Evolutionary conservation across 1,284 basidiomycete species (phyloP), one percentile per base, ranked within the genome.

Genomic region (Sporisorium iseilematis-ciliati): DNA sequence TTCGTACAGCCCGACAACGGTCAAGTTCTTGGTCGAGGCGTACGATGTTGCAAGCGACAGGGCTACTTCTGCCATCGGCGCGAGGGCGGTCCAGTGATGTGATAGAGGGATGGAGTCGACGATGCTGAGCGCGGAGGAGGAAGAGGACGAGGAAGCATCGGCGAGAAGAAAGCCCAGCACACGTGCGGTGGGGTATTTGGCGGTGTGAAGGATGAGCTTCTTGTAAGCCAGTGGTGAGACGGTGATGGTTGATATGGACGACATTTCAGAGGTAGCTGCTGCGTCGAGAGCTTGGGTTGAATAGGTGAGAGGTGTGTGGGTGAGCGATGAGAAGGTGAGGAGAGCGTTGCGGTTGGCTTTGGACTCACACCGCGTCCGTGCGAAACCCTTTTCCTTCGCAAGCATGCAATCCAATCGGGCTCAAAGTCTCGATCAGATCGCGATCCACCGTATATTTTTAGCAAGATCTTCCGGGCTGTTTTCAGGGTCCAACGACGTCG

Each of bases 71-170:
- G 70, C 70, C 49, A 73, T 69, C 7, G 75, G 70, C 3, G 66
- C 57, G 20, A 77, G 65, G 1, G 61, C 38, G 4, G 69, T 77
- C 75, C 75, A 77, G 63, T 77, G 75, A 45, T 77, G 75, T 29
- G 64, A 69, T 25, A 77, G 70, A 6, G 75, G 75, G 33, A 77
- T 54, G 11, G 58, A 48, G 49, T 69, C 62, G 25, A 40, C 40
- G 25, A 77, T 63, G 29, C 25, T 57, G 21, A 63, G 12, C 6
- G 14, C 31, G 21, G 29, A 31, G 1, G 62, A 55, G 18, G 56
- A 40, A 18, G 35, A 38, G 33, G 33, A 35, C 3, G 33, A 35
- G 33, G 33, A 35, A 11, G 68, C 1, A 20, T 51, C 49, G 26
- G 62, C 70, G 33, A 77, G 53, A 4, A 77, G 65, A 12, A 77